phyloP scores from a whole-genome alignment of 257 asterid species.

The Gardenia jasminoides region DNA sequence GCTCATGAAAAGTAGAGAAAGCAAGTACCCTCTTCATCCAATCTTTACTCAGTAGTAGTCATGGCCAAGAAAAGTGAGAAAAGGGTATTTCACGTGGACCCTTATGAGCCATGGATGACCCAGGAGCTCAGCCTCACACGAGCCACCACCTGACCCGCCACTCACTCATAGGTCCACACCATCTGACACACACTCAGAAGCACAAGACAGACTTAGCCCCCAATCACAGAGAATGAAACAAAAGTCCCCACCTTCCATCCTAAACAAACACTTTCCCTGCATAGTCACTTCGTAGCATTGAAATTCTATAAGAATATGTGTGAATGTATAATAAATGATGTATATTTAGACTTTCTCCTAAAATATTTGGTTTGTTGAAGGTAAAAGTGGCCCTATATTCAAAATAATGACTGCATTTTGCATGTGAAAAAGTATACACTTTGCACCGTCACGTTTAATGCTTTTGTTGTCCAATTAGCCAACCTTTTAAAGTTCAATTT shows the following conservation, averaged over 20 bases:
- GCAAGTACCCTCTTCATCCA: background rate
- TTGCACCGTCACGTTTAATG: background rate
- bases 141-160: conserved; percentile 4
- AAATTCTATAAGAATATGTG: too few species aligned
- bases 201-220: background rate
- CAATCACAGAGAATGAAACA: background rate
- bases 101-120: background rate
- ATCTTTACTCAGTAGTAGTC: background rate
- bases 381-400: background rate
- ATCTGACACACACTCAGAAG: background rate
- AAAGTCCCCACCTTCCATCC: background rate
- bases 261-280: background rate
- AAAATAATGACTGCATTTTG: too few species aligned
- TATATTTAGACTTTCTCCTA: background rate
- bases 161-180: conserved; percentile 9
- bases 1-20: conserved; percentile 23
- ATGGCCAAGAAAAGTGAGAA: background rate
- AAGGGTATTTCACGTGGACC: conserved; percentile 23
- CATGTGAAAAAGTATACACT: background rate
- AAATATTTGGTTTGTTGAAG: background rate
- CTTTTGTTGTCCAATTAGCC: background rate
- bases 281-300: too few species aligned
- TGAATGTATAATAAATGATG: background rate
- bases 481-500: background rate
- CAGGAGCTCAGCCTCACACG: conserved; percentile 7